These are phyloP conservation scores for Aspergillus costaricaensis DNA, from an alignment of 2,329 filamentous ascomycete genomes.

Conservation along the genomic window DNA sequence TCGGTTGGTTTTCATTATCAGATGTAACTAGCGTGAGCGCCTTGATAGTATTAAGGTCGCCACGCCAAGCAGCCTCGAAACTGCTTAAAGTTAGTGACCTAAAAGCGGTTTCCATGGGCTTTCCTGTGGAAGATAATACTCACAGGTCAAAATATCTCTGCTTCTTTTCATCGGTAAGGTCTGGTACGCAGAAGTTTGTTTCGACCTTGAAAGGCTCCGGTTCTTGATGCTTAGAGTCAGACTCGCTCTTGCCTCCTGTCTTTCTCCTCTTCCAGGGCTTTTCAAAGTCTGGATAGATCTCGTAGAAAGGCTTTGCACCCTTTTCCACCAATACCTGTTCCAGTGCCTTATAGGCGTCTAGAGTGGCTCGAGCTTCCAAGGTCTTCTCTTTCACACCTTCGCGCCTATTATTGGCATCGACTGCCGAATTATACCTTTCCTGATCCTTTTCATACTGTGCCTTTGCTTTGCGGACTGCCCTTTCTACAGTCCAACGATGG, in stretches of 20 bases:
- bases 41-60: conserved; percentile 64
- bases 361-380: conserved; percentile 54
- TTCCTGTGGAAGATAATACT: conserved; percentile 32
- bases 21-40: conserved; percentile 30
- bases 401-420: neutral
- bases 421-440: conserved; percentile 26
- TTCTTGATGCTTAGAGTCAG: conserved; percentile 1
- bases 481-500: conserved; percentile 55
- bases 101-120: conserved; percentile 1
- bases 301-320: conserved; percentile 66
- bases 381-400: conserved; percentile 55
- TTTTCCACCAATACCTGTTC: conserved; percentile 57
- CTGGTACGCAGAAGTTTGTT: conserved; percentile 53
- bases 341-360: conserved; percentile 57
- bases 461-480: conserved; percentile 41
- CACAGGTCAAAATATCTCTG: conserved; percentile 65
- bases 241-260: neutral
- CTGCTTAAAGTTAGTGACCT: conserved; percentile 47
- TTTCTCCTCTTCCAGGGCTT: neutral
- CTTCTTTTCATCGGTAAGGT: conserved; percentile 57
- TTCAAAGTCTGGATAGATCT: conserved; percentile 59
- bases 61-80: conserved; percentile 68
- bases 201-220: conserved; percentile 49
- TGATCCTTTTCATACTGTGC: conserved; percentile 41
- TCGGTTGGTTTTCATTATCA: conserved; percentile 53